These are phyloP conservation scores for Phytophthora pini DNA, from an alignment of 352 stramenopile genomes.

Conservation along the genomic window DNA sequence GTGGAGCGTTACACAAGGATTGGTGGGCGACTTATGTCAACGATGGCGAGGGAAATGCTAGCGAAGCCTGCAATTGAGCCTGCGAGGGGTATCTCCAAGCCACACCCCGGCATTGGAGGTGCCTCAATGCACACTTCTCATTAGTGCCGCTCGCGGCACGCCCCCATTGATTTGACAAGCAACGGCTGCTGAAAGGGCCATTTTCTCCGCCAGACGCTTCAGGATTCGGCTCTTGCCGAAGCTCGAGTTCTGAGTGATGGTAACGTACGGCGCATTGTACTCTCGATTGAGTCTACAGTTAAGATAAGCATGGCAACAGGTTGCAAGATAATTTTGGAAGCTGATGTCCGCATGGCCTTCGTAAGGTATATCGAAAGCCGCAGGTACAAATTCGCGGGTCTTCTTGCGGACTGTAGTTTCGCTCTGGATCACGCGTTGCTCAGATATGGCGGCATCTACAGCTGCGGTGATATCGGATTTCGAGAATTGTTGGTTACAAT, in stretches of 20 bases:
- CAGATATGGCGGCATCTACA: too few relatives aligned
- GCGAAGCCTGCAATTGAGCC: background rate
- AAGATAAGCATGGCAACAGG: background rate
- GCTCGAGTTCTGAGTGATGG: constrained; percentile 7
- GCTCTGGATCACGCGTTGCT: too few relatives aligned
- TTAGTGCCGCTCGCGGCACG: too few relatives aligned
- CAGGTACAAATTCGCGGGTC: too few relatives aligned
- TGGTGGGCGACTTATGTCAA: background rate
- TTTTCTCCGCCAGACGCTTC: background rate
- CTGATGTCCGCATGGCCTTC: background rate
- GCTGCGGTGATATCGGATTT: too few relatives aligned
- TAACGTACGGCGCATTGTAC: background rate
- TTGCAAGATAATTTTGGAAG: background rate
- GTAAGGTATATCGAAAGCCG: background rate
- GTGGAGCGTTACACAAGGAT: background rate
- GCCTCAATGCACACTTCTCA: too few relatives aligned
- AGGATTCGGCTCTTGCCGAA: background rate
- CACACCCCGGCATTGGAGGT: too few relatives aligned
- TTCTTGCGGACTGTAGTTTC: too few relatives aligned
- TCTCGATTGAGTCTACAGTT: background rate
- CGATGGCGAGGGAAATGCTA: background rate
- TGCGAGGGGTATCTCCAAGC: too few relatives aligned
- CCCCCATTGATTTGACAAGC: too few relatives aligned
- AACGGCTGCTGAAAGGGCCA: too few relatives aligned
- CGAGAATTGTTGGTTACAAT: too few relatives aligned